Evolutionary conservation across 202 grass and related monocot genomes (phyloP).

Genomic region (Digitaria exilis): DNA sequence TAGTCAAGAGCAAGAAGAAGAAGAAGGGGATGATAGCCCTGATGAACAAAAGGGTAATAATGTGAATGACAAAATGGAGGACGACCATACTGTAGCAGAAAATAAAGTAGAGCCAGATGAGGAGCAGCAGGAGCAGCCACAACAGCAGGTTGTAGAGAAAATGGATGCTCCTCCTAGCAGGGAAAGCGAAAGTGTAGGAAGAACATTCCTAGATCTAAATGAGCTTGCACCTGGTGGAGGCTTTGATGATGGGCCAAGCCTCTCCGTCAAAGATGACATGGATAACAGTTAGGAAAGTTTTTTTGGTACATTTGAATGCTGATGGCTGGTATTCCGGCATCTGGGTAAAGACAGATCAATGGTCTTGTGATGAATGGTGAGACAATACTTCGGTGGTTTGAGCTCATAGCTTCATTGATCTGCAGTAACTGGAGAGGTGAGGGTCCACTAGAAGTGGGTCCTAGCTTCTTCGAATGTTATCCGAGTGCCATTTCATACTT

Average conservation of each 20-base stretch:
- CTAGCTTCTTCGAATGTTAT: slow-evolving; percentile 45
- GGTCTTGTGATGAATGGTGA: slow-evolving; percentile 25
- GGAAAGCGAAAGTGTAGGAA: slow-evolving; percentile 55
- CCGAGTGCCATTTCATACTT: slow-evolving; percentile 41
- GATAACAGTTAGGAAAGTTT: slow-evolving; percentile 66
- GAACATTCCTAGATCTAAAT: slow-evolving; percentile 94
- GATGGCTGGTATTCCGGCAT: slow-evolving; percentile 20
- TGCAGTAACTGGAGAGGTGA: slow-evolving; percentile 31
- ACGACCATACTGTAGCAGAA: slow-evolving; percentile 43
- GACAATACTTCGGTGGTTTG: slow-evolving; percentile 37
- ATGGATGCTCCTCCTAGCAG: slow-evolving; percentile 44
- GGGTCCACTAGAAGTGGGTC: neutral
- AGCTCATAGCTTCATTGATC: slow-evolving; percentile 35
- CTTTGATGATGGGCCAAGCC: slow-evolving; percentile 79
- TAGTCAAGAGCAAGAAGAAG: slow-evolving; percentile 74
- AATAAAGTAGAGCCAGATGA: slow-evolving; percentile 56
- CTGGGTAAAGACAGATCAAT: slow-evolving; percentile 31
- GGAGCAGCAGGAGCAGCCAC: slow-evolving; percentile 33
- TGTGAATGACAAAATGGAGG: slow-evolving; percentile 58
- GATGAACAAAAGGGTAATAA: slow-evolving; percentile 54
- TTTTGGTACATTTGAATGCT: slow-evolving; percentile 28
- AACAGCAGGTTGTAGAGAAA: slow-evolving; percentile 48
- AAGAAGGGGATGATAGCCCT: slow-evolving; percentile 66
- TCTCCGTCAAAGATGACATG: slow-evolving; percentile 78
- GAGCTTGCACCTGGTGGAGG: slow-evolving; percentile 87